phyloP scores from a whole-genome alignment of 2,329 filamentous ascomycete genomes.

The Alternaria novae-zelandiae region DNA sequence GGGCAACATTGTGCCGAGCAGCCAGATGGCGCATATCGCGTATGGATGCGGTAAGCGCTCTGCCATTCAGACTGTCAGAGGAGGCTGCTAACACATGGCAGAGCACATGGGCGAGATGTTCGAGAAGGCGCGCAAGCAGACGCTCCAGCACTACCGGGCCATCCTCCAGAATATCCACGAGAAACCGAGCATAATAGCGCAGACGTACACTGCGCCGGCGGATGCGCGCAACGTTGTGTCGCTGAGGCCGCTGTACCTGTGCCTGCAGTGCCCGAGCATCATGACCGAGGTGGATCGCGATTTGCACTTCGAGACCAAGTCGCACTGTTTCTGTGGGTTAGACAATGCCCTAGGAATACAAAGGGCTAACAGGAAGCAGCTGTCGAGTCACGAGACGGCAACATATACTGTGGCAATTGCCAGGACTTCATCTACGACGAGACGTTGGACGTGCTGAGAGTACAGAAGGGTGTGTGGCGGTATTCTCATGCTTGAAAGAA shows the following conservation, averaged over 20 bases:
- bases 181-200: constrained; percentile 67
- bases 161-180: constrained; percentile 75
- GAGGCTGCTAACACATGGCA: constrained; percentile 48
- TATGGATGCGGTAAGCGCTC: constrained; percentile 51
- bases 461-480: constrained; percentile 67
- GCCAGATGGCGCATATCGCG: constrained; percentile 49
- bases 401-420: constrained; percentile 81
- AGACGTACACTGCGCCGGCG: constrained; percentile 62
- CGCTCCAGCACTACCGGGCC: constrained; percentile 74
- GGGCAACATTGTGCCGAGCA: constrained; percentile 46
- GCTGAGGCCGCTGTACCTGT: constrained; percentile 61
- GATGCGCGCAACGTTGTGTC: constrained; percentile 65
- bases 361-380: constrained; percentile 57
- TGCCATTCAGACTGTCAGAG: background rate
- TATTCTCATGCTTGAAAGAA: background rate
- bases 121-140: constrained; percentile 70
- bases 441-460: constrained; percentile 75
- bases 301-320: constrained; percentile 71
- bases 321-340: constrained; percentile 73
- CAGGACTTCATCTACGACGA: constrained; percentile 85
- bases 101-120: constrained; percentile 76
- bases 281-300: constrained; percentile 69
- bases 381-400: constrained; percentile 77
- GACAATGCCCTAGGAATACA: no score
- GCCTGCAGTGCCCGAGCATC: constrained; percentile 70